These are phyloP conservation scores for Pyrus communis DNA, from an alignment of 306 rosid species.

Conservation along the genomic window DNA sequence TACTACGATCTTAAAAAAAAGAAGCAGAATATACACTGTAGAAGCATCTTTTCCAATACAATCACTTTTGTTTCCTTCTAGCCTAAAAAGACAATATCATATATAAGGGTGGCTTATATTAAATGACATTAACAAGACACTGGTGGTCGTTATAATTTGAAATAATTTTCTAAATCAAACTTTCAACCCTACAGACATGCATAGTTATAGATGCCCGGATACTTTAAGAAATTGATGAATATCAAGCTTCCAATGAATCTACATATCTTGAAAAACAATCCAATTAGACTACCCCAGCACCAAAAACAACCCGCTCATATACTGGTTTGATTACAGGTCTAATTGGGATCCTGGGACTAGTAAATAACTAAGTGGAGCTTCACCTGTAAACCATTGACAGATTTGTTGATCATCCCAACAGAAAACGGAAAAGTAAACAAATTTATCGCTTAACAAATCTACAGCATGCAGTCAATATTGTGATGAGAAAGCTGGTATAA, in stretches of 20 bases:
- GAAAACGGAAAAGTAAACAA: neutral
- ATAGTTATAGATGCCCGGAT: neutral
- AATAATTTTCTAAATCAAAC: neutral
- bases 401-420: neutral
- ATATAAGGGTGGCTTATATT: neutral
- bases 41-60: neutral
- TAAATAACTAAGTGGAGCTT: neutral
- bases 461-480: neutral
- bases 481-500: neutral
- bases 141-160: neutral
- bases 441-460: neutral
- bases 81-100: neutral
- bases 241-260: neutral
- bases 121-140: neutral
- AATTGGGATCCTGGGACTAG: neutral
- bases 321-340: neutral
- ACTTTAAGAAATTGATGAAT: neutral
- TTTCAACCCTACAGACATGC: neutral
- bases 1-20: neutral
- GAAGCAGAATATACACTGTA: neutral
- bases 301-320: neutral
- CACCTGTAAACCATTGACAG: neutral
- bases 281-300: neutral
- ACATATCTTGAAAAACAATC: neutral
- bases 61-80: neutral